Evolutionary conservation across 2,329 filamentous ascomycete genomes (phyloP), one percentile per base, ranked within the genome.

Genomic region (Fusarium domesticum): DNA sequence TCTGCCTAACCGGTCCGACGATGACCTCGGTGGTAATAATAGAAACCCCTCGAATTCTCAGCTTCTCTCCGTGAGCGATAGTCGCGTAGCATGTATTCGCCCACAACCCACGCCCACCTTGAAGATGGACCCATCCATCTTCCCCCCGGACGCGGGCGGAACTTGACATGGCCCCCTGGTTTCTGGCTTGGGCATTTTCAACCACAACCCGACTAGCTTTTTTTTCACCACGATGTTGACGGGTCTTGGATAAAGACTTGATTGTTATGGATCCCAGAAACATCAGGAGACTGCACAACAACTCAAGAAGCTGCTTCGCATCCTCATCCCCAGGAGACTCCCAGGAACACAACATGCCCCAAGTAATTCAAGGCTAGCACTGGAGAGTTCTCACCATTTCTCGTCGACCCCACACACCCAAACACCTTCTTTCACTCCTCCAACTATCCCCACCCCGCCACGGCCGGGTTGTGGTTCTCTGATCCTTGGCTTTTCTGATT

Each of bases 121-220:
- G 32, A 40, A 14, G 42, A 47, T 47, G 46, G 47, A 56, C 48
- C 38, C 51, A 50, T 47, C 45, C 43, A 51, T 42, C 37, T 23
- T 45, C 41, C 43, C 32, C 50, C 48, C 53, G 39, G 37, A 47
- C 48, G 35, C 20, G 40, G 43, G 42, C 31, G 40, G 42, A 49
- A 42, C 39, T 48, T 45, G 44, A 43, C 51, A 45, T 39, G 39
- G 18, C 37, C 47, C 47, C 47, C 49, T 50, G 54, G 42, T 51
- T 38, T 34, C 35, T 32, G 19, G 37, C 30, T 56, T 28, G 31
- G 39, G 42, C 34, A 37, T 45, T 37, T 43, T 36, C 33, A 39
- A 40, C 47, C 47, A 45, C 43, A 48, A 43, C 36, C 51, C 23
- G 23, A 28, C 14, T 28, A 12, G 35, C 38, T 28, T 32, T 43